A percentile compares a stretch with the other conserved stretches of the same genome.
phyloP scores from a whole-genome alignment of 805 yeast species.

The Tetrapisispora arboricola region DNA sequence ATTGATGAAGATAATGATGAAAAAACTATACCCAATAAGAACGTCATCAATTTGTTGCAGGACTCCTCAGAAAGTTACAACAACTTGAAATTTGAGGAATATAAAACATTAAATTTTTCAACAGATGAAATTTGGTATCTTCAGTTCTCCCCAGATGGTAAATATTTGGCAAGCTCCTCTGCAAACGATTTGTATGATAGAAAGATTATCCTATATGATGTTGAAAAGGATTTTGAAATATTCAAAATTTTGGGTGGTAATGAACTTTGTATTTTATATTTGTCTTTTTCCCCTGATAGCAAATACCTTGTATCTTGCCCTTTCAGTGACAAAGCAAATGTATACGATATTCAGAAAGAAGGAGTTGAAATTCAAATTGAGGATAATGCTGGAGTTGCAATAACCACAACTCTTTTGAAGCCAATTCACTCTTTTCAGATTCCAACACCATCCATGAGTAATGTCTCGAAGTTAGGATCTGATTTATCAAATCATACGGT shows the following conservation, averaged over 20 bases:
- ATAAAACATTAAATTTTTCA: slow-evolving; percentile 34
- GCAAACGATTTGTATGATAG: slow-evolving; percentile 39
- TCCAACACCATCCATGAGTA: slow-evolving; percentile 1
- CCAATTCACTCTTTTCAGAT: slow-evolving; percentile 23
- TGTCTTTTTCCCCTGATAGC: slow-evolving; percentile 72
- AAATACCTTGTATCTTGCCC: slow-evolving; percentile 57
- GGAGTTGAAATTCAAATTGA: slow-evolving; percentile 14
- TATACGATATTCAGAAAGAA: slow-evolving; percentile 52
- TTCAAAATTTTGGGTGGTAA: slow-evolving; percentile 35
- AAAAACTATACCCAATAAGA: slow-evolving; percentile 9
- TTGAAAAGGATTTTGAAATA: slow-evolving; percentile 35
- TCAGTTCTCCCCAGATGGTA: slow-evolving; percentile 69
- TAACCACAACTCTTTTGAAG: slow-evolving; percentile 19
- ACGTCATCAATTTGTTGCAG: slow-evolving; percentile 6
- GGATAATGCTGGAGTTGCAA: slow-evolving; percentile 8
- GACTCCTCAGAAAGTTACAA: slow-evolving; percentile 8
- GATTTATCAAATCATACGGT: background rate
- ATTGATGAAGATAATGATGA: slow-evolving; percentile 18
- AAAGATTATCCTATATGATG: slow-evolving; percentile 55
- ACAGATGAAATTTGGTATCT: slow-evolving; percentile 77
- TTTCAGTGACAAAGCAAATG: slow-evolving; percentile 54
- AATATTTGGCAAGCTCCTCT: slow-evolving; percentile 65
- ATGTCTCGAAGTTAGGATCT: background rate
- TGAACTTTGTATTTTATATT: slow-evolving; percentile 47
- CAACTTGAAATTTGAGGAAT: slow-evolving; percentile 10